These are phyloP conservation scores for Nakaseomyces sp. DNA, from an alignment of 1,139 yeast genomes.

Conservation along the genomic window DNA sequence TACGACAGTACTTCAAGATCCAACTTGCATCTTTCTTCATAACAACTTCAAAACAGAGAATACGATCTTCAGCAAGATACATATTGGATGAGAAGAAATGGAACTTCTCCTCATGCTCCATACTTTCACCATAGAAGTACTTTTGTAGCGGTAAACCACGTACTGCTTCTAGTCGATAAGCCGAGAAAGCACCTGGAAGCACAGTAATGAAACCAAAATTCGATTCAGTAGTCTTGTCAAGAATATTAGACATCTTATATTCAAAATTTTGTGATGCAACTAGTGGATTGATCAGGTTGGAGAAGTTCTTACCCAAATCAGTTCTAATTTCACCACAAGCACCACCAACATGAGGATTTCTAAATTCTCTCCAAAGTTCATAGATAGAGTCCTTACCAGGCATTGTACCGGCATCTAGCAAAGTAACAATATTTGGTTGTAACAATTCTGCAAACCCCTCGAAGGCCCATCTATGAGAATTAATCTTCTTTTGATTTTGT, in stretches of 20 bases:
- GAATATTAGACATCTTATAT: constrained; percentile 82
- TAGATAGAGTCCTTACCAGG: constrained; percentile 80
- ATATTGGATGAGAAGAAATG: constrained; percentile 81
- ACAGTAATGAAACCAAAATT: constrained; percentile 83
- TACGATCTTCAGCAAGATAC: constrained; percentile 95
- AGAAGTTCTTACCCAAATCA: constrained; percentile 69
- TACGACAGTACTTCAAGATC: constrained; percentile 82
- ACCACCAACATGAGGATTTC: constrained; percentile 82
- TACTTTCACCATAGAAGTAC: constrained; percentile 86
- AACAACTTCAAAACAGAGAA: constrained; percentile 84
- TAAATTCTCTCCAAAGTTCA: constrained; percentile 82
- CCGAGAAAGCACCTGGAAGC: constrained; percentile 89
- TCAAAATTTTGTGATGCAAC: constrained; percentile 92
- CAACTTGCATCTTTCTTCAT: constrained; percentile 72
- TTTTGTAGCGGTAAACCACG: constrained; percentile 78
- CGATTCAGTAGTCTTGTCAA: constrained; percentile 87
- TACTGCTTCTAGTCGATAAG: constrained; percentile 74
- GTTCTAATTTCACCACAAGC: constrained; percentile 93
- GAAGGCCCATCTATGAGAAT: constrained; percentile 94
- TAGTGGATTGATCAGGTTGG: constrained; percentile 65
- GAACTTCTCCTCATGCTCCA: constrained; percentile 45
- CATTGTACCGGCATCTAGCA: constrained; percentile 91
- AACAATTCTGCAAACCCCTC: constrained; percentile 83
- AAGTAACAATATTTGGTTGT: constrained; percentile 75
- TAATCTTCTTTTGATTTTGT: constrained; percentile 80